Evolutionary conservation across 306 rosid species (phyloP).

Genomic region (Casuarina glauca): DNA sequence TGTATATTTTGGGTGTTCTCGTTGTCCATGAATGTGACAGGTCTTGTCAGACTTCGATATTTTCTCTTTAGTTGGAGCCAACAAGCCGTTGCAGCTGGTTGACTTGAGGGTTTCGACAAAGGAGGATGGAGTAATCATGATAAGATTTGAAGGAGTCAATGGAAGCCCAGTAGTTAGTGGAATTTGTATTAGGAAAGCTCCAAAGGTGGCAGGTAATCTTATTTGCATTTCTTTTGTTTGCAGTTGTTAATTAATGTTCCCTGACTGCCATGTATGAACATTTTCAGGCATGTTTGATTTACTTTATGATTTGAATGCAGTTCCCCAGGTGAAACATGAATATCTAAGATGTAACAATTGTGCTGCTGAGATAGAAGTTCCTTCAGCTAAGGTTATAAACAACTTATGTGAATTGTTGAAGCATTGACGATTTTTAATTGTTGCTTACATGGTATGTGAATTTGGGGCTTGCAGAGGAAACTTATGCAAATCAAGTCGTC

Average conservation of each 20-base stretch:
- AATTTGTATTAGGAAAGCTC: slow-evolving; percentile 66
- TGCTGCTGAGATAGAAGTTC: slow-evolving; percentile 58
- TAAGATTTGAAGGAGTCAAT: slow-evolving; percentile 73
- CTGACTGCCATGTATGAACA: not conserved
- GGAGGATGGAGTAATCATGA: slow-evolving; percentile 56
- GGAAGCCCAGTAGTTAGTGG: slow-evolving; percentile 85
- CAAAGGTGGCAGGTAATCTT: slow-evolving; percentile 48
- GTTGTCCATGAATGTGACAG: slow-evolving; percentile 42
- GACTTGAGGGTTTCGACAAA: slow-evolving; percentile 59
- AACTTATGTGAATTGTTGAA: slow-evolving; percentile 27
- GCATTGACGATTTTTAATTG: slow-evolving; percentile 22
- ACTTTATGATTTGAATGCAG: slow-evolving; percentile 41
- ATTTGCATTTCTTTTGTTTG: slow-evolving; percentile 13
- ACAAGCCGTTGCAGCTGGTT: slow-evolving; percentile 67
- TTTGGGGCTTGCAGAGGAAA: slow-evolving; percentile 60
- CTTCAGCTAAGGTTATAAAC: slow-evolving; percentile 67
- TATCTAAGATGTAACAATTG: slow-evolving; percentile 60
- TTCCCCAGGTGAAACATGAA: slow-evolving; percentile 42
- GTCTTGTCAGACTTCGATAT: slow-evolving; percentile 76
- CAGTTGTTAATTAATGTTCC: not conserved
- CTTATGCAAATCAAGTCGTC: slow-evolving; percentile 58
- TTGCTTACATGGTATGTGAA: slow-evolving; percentile 31
- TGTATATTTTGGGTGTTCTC: slow-evolving; percentile 7
- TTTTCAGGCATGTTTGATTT: not conserved
- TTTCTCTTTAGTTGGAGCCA: slow-evolving; percentile 79